Base-by-base conservation (phyloP, 257 asterid species). In the Asclepias syriaca region DNA sequence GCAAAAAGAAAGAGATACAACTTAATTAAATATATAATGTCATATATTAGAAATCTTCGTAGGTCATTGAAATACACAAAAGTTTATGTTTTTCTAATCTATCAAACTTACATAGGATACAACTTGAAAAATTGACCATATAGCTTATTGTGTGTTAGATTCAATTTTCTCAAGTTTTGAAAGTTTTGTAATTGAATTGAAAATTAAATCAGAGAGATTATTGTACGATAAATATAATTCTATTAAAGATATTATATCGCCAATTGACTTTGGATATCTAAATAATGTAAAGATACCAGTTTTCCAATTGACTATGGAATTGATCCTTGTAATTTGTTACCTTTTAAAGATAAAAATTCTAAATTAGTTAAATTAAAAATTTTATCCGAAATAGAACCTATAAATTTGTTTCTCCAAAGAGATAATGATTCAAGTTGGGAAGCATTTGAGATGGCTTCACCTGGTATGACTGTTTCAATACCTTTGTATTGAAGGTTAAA, bases 351-450 rank as follows among this genome's bases (percentile, higher is more conserved):
- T 32, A 72, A 34, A 8, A 0, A 5, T 3, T 15, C 15, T 15
- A 69, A 34, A 69, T 9, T 54, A 13, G 12, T 69, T 46, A 59
- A 16, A 34, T 60, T 72, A 9, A 50, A 68, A 18, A 72, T 48
- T 4, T 77, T 70, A 59, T 48, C 15, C 0, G 85, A 84, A 57
- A 84, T 50, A 32, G 50, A 39, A 51, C 86, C 84, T 0, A 9
- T 60, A n/a, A 84, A 61, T 0, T 39, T 16, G 69, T 81, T 84
- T 12, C 21, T 22, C 57, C 9, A 0, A 0, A 53, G 57, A 5
- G 1, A 0, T 16, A 53, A 53, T 1, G 0, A 0, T 15, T 0
- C 4, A 2, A 53, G 57, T 53, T 16, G 0, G 0, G 12, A 4
- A 0, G 7, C 81, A 40, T 14, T 8, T 14, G 10, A 81, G 5